Evolutionary conservation across 2,329 filamentous ascomycete genomes (phyloP).

Genomic region (Aspergillus carbonarius): DNA sequence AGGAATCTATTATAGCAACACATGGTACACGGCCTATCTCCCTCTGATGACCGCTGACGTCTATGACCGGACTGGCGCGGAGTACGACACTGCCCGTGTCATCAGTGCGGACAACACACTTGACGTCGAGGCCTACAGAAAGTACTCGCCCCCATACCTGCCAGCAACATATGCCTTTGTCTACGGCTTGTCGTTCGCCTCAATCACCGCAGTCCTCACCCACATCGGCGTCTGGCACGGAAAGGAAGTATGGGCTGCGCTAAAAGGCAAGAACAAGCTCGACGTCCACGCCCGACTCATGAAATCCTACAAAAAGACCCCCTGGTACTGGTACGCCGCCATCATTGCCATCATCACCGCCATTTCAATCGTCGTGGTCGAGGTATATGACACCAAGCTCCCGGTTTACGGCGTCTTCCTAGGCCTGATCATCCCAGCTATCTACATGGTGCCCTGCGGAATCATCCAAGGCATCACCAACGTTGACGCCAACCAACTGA

Average conservation of each 20-base stretch:
- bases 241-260: slow-evolving; percentile 29
- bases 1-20: slow-evolving; percentile 49
- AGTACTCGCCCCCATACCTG: slow-evolving; percentile 65
- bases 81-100: slow-evolving; percentile 60
- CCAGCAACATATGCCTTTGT: slow-evolving; percentile 55
- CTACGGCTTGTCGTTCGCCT: slow-evolving; percentile 64
- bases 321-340: slow-evolving; percentile 45
- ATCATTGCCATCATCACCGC: slow-evolving; percentile 34
- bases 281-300: slow-evolving; percentile 46
- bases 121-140: slow-evolving; percentile 58
- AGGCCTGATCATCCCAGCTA: slow-evolving; percentile 40
- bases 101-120: slow-evolving; percentile 54
- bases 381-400: slow-evolving; percentile 45
- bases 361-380: slow-evolving; percentile 34
- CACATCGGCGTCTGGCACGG: slow-evolving; percentile 32
- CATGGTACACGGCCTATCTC: slow-evolving; percentile 55
- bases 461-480: slow-evolving; percentile 48
- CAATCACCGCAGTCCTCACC: slow-evolving; percentile 53
- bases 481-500: slow-evolving; percentile 45
- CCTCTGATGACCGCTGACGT: slow-evolving; percentile 58
- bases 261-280: slow-evolving; percentile 37
- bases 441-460: slow-evolving; percentile 48
- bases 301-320: slow-evolving; percentile 38
- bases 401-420: slow-evolving; percentile 47
- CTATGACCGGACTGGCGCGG: slow-evolving; percentile 59